These are phyloP conservation scores for Balamuthia mandrillaris DNA, from an alignment of 208 protist species.

Conservation along the genomic window DNA sequence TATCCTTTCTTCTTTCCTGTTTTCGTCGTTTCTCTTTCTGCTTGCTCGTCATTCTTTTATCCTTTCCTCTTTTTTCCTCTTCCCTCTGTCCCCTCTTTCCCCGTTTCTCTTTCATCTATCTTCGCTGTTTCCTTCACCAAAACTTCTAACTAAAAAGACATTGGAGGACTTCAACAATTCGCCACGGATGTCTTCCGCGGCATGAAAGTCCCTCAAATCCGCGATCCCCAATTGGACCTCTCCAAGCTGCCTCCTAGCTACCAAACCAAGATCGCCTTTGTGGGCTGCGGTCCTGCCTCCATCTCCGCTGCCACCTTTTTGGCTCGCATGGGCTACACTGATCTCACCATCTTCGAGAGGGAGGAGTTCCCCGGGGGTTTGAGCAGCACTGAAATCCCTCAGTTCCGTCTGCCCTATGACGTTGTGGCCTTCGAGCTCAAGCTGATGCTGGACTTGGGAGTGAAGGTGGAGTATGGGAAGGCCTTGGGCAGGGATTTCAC, in stretches of 20 bases:
- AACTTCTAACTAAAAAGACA: constrained; percentile 63
- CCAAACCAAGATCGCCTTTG: constrained; percentile 56
- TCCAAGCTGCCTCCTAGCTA: constrained; percentile 68
- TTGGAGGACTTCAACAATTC: constrained; percentile 78
- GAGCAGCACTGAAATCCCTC: constrained; percentile 74
- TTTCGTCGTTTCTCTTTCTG: too few species aligned
- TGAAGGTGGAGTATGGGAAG: constrained; percentile 68
- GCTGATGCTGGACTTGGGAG: constrained; percentile 78
- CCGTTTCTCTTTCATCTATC: not conserved
- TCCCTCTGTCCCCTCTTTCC: too few species aligned
- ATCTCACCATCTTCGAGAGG: constrained; percentile 83
- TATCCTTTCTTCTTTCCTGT: not conserved
- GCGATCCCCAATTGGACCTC: constrained; percentile 64
- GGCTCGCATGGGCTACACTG: constrained; percentile 78
- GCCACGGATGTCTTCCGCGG: constrained; percentile 75
- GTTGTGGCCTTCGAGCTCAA: constrained; percentile 80
- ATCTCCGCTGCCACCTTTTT: constrained; percentile 81
- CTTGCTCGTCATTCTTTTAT: too few species aligned
- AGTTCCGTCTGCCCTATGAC: constrained; percentile 77
- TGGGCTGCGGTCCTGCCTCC: constrained; percentile 81
- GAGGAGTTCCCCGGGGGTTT: constrained; percentile 76
- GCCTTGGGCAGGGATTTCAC: constrained; percentile 69
- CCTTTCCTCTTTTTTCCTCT: too few species aligned
- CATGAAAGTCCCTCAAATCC: constrained; percentile 76
- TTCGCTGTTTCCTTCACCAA: not conserved